These are phyloP conservation scores for Cutaneotrichosporon daszewskae DNA, from an alignment of 1,284 basidiomycete genomes.

Conservation along the genomic window DNA sequence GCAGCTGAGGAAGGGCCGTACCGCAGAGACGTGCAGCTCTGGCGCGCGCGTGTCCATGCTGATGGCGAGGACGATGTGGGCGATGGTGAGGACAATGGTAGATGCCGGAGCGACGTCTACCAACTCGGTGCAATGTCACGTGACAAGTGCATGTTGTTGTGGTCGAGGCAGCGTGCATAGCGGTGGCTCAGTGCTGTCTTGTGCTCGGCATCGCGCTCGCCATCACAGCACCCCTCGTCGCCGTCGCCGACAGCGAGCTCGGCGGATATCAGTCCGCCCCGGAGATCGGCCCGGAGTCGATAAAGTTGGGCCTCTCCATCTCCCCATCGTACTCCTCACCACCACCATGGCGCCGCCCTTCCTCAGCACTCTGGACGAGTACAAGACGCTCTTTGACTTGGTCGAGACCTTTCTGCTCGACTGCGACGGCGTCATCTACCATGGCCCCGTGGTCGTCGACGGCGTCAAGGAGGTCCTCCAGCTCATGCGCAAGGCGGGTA, in stretches of 20 bases:
- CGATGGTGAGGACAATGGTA: too few relatives aligned
- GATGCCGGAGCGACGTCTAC: too few relatives aligned
- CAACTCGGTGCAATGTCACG: too few relatives aligned
- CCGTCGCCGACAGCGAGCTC: not conserved
- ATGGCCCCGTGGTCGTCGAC: conserved; percentile 72
- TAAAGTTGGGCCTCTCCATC: not conserved
- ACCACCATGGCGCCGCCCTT: conserved; percentile 28
- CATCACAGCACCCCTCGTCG: not conserved
- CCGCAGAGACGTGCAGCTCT: conserved; percentile 15
- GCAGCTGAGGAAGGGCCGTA: not conserved
- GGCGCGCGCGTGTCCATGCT: conserved; percentile 8
- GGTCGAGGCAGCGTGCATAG: too few relatives aligned
- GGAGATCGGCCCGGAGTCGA: too few relatives aligned
- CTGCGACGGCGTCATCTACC: conserved; percentile 94
- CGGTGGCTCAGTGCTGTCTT: too few relatives aligned
- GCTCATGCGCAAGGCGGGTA: conserved; percentile 53
- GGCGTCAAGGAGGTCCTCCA: conserved; percentile 68
- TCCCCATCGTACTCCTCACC: too few relatives aligned
- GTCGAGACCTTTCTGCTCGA: conserved; percentile 94
- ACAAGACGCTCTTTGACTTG: conserved; percentile 54
- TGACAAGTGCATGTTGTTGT: too few relatives aligned
- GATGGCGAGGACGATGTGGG: not conserved
- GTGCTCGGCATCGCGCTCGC: too few relatives aligned
- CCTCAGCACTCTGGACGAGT: conserved; percentile 34
- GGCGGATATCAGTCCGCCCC: too few relatives aligned